Percentiles rank a stretch among this genome's conserved stretches.
These are phyloP conservation scores for Citrus cavaleriei DNA, from an alignment of 345 rosid species.

Conservation along the genomic window DNA sequence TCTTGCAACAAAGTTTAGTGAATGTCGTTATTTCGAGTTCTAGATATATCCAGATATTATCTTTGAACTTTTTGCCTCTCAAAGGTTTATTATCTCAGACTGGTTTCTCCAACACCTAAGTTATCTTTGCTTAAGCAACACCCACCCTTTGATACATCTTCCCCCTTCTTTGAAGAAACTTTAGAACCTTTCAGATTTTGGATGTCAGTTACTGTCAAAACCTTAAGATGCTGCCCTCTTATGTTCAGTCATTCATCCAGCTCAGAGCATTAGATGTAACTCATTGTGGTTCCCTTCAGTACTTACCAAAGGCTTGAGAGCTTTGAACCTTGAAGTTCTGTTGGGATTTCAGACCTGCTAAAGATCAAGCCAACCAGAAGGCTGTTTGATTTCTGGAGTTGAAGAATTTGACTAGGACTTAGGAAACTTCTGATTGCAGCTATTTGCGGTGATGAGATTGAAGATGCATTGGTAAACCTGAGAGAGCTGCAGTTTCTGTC, in stretches of 20 bases:
- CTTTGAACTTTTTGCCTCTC: slow-evolving; percentile 47
- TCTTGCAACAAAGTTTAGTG: slow-evolving; percentile 31
- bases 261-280: slow-evolving; percentile 53
- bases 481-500: slow-evolving; percentile 35
- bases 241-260: slow-evolving; percentile 36
- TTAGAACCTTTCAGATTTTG: slow-evolving; percentile 51
- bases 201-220: slow-evolving; percentile 62
- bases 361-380: slow-evolving; percentile 30
- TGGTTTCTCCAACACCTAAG: slow-evolving; percentile 50
- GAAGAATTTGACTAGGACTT: slow-evolving; percentile 35
- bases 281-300: slow-evolving; percentile 58
- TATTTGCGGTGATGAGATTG: slow-evolving; percentile 47
- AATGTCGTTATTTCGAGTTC: slow-evolving; percentile 47
- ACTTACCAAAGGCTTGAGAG: slow-evolving; percentile 53
- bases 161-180: slow-evolving; percentile 56
- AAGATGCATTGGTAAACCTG: slow-evolving; percentile 42
- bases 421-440: slow-evolving; percentile 47
- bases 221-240: slow-evolving; percentile 44
- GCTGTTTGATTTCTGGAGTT: slow-evolving; percentile 56
- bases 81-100: slow-evolving; percentile 34
- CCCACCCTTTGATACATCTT: slow-evolving; percentile 56
- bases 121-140: slow-evolving; percentile 64
- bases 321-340: slow-evolving; percentile 57
- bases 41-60: slow-evolving; percentile 53
- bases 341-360: slow-evolving; percentile 60